phyloP scores from a whole-genome alignment of 2,329 filamentous ascomycete species.

The Biscogniauxia mediterranea region DNA sequence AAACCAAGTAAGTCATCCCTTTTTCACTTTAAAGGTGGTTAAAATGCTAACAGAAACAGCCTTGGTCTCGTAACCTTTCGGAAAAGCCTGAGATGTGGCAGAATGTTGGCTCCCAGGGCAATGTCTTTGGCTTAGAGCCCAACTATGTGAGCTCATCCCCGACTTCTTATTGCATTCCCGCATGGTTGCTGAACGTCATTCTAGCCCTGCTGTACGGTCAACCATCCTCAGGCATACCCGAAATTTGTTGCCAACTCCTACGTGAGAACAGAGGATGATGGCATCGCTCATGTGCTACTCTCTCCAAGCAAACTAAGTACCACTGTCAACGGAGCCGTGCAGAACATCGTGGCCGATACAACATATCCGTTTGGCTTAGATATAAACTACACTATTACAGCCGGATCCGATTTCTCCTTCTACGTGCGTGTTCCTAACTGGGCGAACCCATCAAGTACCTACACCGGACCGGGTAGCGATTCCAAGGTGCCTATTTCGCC shows the following conservation, averaged over 20 bases:
- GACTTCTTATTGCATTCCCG: neutral
- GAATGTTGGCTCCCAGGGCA: conserved; percentile 42
- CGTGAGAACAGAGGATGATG: conserved; percentile 41
- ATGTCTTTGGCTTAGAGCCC: conserved; percentile 51
- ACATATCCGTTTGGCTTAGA: conserved; percentile 42
- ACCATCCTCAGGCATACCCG: conserved; percentile 54
- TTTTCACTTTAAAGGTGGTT: neutral
- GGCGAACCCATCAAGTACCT: conserved; percentile 26
- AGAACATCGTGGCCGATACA: conserved; percentile 45
- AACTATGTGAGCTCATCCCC: conserved; percentile 37
- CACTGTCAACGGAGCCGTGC: conserved; percentile 35
- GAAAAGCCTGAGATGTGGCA: conserved; percentile 37
- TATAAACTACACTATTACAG: conserved; percentile 30
- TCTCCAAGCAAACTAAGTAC: conserved; percentile 43
- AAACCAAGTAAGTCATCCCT: conserved; percentile 41
- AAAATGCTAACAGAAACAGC: conserved; percentile 24
- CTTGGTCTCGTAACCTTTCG: conserved; percentile 43
- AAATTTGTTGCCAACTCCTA: conserved; percentile 53
- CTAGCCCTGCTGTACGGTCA: conserved; percentile 55
- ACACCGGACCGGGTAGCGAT: conserved; percentile 10
- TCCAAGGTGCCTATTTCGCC: conserved; percentile 14
- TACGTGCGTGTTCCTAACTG: conserved; percentile 34
- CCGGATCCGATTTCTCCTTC: conserved; percentile 30
- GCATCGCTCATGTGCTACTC: conserved; percentile 52
- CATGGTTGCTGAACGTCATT: neutral